Evolutionary conservation across 495 filamentous ascomycete species (phyloP).

Genomic region (Neurospora sp.): DNA sequence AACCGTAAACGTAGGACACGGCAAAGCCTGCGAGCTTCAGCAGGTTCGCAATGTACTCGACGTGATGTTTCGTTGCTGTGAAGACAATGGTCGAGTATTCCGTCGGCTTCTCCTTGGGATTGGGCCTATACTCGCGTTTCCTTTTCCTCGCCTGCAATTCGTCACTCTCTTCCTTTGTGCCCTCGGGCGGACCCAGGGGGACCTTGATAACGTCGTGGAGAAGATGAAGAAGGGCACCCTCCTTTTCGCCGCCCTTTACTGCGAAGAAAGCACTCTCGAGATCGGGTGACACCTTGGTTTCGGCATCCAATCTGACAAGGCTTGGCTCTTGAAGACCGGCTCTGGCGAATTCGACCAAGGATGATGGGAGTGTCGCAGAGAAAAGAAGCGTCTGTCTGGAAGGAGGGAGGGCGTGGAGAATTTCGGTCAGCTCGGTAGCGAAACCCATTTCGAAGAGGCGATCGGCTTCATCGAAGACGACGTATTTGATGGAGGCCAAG

Average conservation of each 20-base stretch:
- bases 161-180: conserved; percentile 30
- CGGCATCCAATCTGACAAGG: conserved; percentile 79
- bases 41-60: conserved; percentile 80
- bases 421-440: conserved; percentile 82
- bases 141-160: conserved; percentile 52
- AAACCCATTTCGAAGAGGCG: conserved; percentile 98
- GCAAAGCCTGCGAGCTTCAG: conserved; percentile 68
- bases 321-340: conserved; percentile 85
- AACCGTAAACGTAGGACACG: conserved; percentile 86
- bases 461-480: conserved; percentile 96
- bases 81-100: conserved; percentile 89
- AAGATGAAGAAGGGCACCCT: conserved; percentile 81
- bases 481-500: conserved; percentile 74
- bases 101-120: conserved; percentile 47
- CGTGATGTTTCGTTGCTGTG: conserved; percentile 89
- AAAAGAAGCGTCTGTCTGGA: conserved; percentile 86
- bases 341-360: conserved; percentile 88
- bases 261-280: conserved; percentile 89
- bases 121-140: conserved; percentile 48
- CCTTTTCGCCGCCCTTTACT: conserved; percentile 84
- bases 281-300: conserved; percentile 91
- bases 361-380: conserved; percentile 87
- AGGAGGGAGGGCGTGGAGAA: conserved; percentile 74
- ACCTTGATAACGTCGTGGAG: conserved; percentile 88
- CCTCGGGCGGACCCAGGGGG: conserved; percentile 62